These are phyloP conservation scores for Trichoderma koningii DNA, from an alignment of 2,329 filamentous ascomycete species.

Conservation along the genomic window DNA sequence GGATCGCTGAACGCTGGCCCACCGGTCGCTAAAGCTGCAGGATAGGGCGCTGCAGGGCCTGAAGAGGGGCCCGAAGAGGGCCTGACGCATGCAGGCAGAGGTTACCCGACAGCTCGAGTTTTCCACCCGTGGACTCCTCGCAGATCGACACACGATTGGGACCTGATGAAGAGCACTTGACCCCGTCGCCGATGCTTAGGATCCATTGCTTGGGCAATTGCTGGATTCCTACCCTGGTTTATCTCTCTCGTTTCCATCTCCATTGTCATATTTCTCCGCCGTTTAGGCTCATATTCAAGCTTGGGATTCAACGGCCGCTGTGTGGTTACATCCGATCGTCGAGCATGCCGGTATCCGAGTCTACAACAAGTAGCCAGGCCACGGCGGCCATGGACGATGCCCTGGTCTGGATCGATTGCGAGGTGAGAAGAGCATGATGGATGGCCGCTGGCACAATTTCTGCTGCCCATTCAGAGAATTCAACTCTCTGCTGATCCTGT, in stretches of 20 bases:
- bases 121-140: too few species aligned
- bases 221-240: neutral
- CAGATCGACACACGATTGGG: neutral
- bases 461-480: neutral
- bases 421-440: conserved; percentile 43
- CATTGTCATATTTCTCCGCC: conserved; percentile 4
- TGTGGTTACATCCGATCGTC: conserved; percentile 20
- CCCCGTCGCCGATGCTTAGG: too few species aligned
- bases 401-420: conserved; percentile 82
- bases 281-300: neutral
- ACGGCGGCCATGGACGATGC: conserved; percentile 52
- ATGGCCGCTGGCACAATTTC: too few species aligned
- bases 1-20: neutral
- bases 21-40: neutral
- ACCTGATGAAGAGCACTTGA: too few species aligned
- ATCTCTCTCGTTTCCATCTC: neutral
- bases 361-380: neutral
- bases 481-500: neutral
- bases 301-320: neutral
- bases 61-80: neutral
- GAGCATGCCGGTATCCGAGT: conserved; percentile 8
- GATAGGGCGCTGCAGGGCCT: neutral
- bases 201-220: neutral
- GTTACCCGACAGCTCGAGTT: too few species aligned
- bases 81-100: too few species aligned